phyloP scores from a whole-genome alignment of 305 asterid species.

The Rubia occidens region DNA sequence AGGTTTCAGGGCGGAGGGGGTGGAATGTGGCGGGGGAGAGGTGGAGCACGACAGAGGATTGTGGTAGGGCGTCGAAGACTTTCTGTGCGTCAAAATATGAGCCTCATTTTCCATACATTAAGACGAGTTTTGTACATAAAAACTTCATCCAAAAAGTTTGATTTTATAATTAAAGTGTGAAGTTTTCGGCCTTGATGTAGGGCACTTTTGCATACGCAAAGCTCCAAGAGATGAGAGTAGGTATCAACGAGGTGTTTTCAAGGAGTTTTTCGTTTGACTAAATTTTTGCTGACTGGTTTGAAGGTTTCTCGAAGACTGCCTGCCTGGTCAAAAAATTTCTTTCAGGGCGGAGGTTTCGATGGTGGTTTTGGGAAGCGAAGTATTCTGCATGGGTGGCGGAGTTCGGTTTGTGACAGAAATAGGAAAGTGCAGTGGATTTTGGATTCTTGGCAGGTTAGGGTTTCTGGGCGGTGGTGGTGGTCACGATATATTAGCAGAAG shows the following conservation, averaged over 20 bases:
- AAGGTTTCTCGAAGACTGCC: constrained; percentile 29
- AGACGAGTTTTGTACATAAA: no score
- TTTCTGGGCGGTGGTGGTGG: no score
- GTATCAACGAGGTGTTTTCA: constrained; percentile 36
- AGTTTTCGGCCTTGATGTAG: constrained; percentile 44
- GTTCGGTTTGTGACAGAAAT: constrained; percentile 20
- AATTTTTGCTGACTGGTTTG: constrained; percentile 22
- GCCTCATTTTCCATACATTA: constrained; percentile 58
- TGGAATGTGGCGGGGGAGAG: no score
- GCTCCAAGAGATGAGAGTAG: constrained; percentile 46
- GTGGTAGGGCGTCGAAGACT: not conserved
- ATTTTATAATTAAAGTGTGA: constrained; percentile 47
- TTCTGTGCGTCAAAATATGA: constrained; percentile 35
- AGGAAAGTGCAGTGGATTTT: constrained; percentile 24
- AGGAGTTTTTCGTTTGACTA: constrained; percentile 16
- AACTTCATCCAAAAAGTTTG: constrained; percentile 25
- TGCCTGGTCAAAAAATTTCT: constrained; percentile 8
- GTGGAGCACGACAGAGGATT: no score
- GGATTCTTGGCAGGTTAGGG: not conserved
- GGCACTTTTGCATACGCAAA: constrained; percentile 33
- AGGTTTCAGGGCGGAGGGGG: no score
- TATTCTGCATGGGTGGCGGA: constrained; percentile 12
- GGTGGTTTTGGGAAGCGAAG: constrained; percentile 20
- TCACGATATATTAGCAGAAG: no score
- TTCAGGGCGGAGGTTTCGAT: constrained; percentile 19